These are phyloP conservation scores for Darksidea phi DNA, from an alignment of 495 filamentous ascomycete species.

Conservation along the genomic window DNA sequence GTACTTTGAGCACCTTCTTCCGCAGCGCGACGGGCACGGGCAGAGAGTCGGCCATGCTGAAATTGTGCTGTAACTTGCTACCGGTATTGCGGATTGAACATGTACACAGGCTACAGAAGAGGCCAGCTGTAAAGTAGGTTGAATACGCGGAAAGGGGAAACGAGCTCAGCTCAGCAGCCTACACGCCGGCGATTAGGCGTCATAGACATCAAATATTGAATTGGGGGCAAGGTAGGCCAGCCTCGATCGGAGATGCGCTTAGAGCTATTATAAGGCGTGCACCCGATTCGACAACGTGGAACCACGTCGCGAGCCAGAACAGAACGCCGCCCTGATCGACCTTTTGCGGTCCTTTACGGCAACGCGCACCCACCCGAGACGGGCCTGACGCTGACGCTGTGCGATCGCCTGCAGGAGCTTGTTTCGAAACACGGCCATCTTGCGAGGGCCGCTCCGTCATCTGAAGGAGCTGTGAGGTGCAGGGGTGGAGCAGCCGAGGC, in stretches of 20 bases:
- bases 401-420: neutral
- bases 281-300: conserved; percentile 3
- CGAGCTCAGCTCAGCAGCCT: conserved; percentile 5
- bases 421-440: neutral
- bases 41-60: neutral
- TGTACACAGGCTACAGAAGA: too few species aligned
- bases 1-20: conserved; percentile 80
- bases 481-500: too few species aligned
- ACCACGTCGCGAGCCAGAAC: neutral
- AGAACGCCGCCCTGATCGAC: neutral
- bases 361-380: neutral
- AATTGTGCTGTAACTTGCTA: too few species aligned
- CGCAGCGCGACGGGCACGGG: conserved; percentile 38
- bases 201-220: neutral
- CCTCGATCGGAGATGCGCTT: neutral
- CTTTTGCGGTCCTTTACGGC: neutral
- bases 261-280: neutral
- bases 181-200: neutral
- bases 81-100: too few species aligned
- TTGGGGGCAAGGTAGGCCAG: neutral
- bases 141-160: neutral
- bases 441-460: too few species aligned
- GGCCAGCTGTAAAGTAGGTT: neutral
- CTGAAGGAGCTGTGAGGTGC: too few species aligned
- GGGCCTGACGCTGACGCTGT: neutral